Percentiles rank a stretch among this genome's conserved stretches.
These are phyloP conservation scores for Citeromyces matritensis DNA, from an alignment of 805 yeast genomes.

Conservation along the genomic window DNA sequence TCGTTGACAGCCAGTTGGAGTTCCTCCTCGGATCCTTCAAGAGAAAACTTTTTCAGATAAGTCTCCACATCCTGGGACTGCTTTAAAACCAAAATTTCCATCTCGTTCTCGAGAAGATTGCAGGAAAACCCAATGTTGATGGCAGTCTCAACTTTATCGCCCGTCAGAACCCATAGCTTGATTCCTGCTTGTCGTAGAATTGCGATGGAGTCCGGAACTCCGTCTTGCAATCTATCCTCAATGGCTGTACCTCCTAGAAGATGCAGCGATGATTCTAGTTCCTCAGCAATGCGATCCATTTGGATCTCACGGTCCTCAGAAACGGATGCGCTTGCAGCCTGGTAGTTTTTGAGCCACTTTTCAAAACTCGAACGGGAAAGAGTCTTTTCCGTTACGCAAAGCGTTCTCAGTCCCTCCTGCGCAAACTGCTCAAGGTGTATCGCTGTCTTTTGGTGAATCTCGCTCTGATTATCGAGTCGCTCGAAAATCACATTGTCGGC, in stretches of 20 bases:
- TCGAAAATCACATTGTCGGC: slow-evolving; percentile 61
- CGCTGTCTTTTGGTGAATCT: slow-evolving; percentile 39
- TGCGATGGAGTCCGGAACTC: slow-evolving; percentile 64
- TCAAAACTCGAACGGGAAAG: slow-evolving; percentile 27
- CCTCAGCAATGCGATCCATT: slow-evolving; percentile 38
- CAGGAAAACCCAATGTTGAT: slow-evolving; percentile 75
- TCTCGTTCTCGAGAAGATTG: slow-evolving; percentile 47
- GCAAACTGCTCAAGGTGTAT: slow-evolving; percentile 55
- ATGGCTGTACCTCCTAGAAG: slow-evolving; percentile 72
- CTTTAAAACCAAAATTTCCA: slow-evolving; percentile 51
- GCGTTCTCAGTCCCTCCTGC: slow-evolving; percentile 64
- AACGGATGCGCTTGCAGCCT: slow-evolving; percentile 39
- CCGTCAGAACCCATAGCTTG: slow-evolving; percentile 73
- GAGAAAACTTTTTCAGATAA: slow-evolving; percentile 33
- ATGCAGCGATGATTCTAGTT: slow-evolving; percentile 39
- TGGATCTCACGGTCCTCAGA: slow-evolving; percentile 41
- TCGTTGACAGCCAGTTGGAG: slow-evolving; percentile 35
- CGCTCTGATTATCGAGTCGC: slow-evolving; percentile 24
- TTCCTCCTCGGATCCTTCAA: slow-evolving; percentile 25
- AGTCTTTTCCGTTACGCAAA: slow-evolving; percentile 49
- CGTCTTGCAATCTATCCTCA: slow-evolving; percentile 66
- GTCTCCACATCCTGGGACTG: slow-evolving; percentile 16
- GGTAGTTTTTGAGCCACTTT: slow-evolving; percentile 41
- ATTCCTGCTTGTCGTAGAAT: slow-evolving; percentile 57
- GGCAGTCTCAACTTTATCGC: slow-evolving; percentile 75